Evolutionary conservation across 306 rosid genomes (phyloP).

Genomic region (Gastrolobium villosum): DNA sequence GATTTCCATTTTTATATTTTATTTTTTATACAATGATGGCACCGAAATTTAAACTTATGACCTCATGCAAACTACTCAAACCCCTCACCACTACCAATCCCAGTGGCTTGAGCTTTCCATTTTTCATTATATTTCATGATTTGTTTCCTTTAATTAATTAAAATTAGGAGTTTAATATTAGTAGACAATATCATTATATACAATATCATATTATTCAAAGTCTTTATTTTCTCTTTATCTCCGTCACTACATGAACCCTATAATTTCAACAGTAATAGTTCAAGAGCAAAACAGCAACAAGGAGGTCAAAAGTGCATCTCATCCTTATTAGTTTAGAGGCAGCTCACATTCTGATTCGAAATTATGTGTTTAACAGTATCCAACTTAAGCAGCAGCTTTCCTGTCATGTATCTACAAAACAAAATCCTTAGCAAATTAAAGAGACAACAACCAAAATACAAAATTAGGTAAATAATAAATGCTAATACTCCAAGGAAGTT

Average conservation of each 20-base stretch:
- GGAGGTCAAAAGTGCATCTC: constrained; percentile 32
- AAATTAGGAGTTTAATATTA: background rate
- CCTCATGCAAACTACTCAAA: too few relatives aligned
- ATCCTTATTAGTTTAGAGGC: constrained; percentile 31
- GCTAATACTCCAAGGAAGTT: constrained; percentile 16
- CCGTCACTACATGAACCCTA: background rate
- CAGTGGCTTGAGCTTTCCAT: too few relatives aligned
- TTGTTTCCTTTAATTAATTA: background rate
- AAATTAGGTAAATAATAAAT: constrained; percentile 11
- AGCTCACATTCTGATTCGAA: constrained; percentile 52
- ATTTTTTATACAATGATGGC: background rate
- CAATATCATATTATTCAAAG: background rate
- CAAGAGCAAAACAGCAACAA: constrained; percentile 17
- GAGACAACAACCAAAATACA: constrained; percentile 16
- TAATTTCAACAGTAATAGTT: background rate
- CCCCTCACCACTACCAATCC: too few relatives aligned
- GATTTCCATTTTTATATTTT: background rate
- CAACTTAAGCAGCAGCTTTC: constrained; percentile 58
- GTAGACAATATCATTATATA: background rate
- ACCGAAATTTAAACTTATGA: too few relatives aligned
- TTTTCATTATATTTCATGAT: background rate
- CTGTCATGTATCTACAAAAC: constrained; percentile 50
- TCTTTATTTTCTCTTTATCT: background rate
- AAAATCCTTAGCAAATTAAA: constrained; percentile 30
- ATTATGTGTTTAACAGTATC: constrained; percentile 49